Evolutionary conservation across 139 green algal genomes (phyloP).

Genomic region (Chara braunii): DNA sequence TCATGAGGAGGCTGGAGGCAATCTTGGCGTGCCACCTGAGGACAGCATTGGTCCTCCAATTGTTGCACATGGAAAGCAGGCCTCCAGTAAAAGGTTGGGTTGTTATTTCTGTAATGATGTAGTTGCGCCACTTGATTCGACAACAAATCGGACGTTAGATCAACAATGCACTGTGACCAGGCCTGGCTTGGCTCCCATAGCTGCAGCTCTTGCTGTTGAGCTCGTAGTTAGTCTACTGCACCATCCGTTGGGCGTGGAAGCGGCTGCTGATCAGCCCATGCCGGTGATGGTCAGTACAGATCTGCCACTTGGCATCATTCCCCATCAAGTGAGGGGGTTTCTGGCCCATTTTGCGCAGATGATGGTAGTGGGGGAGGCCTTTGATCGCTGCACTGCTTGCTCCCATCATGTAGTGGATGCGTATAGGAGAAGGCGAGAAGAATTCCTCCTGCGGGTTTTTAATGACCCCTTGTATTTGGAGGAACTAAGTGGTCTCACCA

Average conservation of each 20-base stretch:
- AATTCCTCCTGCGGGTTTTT: slow-evolving; percentile 54
- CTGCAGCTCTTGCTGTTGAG: slow-evolving; percentile 80
- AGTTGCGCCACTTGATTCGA: slow-evolving; percentile 83
- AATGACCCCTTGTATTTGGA: too few species aligned
- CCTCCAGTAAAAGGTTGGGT: slow-evolving; percentile 68
- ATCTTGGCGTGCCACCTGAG: too few species aligned
- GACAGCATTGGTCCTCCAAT: too few species aligned
- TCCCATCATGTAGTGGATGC: slow-evolving; percentile 57
- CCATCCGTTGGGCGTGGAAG: slow-evolving; percentile 51
- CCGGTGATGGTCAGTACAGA: neutral
- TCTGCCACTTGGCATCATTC: slow-evolving; percentile 61
- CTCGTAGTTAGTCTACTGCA: slow-evolving; percentile 70
- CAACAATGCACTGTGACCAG: slow-evolving; percentile 93
- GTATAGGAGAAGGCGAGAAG: slow-evolving; percentile 49
- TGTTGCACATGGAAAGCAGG: too few species aligned
- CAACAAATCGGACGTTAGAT: slow-evolving; percentile 74
- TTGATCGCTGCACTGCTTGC: slow-evolving; percentile 84
- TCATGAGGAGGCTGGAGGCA: too few species aligned
- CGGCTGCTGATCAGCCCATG: slow-evolving; percentile 11
- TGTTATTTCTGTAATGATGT: slow-evolving; percentile 99
- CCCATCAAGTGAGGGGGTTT: slow-evolving; percentile 54
- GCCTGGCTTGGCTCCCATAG: slow-evolving; percentile 80
- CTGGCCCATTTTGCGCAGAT: slow-evolving; percentile 46
- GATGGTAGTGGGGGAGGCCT: slow-evolving; percentile 65
- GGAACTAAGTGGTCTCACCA: slow-evolving; percentile 70